phyloP scores from a whole-genome alignment of 257 asterid species.

The Nicotiana obtusifolia region DNA sequence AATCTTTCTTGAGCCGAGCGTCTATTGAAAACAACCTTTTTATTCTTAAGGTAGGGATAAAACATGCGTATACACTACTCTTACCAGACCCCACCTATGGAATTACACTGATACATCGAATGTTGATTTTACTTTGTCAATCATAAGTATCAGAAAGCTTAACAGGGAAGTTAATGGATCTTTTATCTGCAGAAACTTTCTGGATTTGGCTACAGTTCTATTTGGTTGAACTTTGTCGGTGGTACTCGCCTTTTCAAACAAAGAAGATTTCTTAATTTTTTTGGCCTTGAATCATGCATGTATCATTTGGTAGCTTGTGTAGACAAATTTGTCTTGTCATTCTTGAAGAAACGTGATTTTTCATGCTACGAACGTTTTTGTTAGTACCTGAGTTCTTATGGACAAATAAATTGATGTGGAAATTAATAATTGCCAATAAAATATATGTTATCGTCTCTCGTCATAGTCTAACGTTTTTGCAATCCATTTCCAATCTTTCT shows the following conservation, averaged over 20 bases:
- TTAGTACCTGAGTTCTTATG: not conserved
- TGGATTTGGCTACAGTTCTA: not conserved
- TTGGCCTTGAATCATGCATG: not conserved
- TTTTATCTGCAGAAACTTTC: not conserved
- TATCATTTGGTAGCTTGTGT: not conserved
- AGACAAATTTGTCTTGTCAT: not conserved
- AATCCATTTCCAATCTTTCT: not conserved
- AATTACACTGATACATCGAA: too few relatives aligned
- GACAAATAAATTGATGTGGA: not conserved
- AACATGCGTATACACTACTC: too few relatives aligned
- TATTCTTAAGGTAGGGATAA: too few relatives aligned
- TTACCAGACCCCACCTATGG: too few relatives aligned
- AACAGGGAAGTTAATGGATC: not conserved
- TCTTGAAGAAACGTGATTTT: not conserved
- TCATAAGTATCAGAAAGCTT: not conserved
- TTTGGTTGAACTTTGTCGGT: not conserved
- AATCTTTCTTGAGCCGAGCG: not conserved
- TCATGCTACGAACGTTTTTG: not conserved
- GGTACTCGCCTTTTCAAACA: not conserved
- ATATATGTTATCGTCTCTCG: not conserved
- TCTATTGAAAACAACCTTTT: too few relatives aligned
- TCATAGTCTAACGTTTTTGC: not conserved
- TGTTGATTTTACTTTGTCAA: not conserved
- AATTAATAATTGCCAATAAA: not conserved
- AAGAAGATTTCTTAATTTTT: not conserved